These are phyloP conservation scores for Dryadomyces quercus-mongolicae DNA, from an alignment of 2,329 filamentous ascomycete genomes.

Conservation along the genomic window DNA sequence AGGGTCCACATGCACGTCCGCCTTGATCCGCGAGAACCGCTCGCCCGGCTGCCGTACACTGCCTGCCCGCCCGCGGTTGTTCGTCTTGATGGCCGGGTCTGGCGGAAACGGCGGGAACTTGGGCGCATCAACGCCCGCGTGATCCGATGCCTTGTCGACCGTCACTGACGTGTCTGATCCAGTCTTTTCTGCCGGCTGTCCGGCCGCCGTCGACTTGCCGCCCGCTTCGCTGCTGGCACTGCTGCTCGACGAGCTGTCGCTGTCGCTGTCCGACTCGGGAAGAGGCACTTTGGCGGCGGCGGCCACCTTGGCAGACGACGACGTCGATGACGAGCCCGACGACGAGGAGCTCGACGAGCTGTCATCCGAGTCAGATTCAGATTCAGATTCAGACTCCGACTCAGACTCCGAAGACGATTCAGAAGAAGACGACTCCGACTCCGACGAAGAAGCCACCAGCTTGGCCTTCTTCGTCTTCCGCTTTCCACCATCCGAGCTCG, in stretches of 20 bases:
- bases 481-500: conserved; percentile 9
- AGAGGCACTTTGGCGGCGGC: conserved; percentile 16
- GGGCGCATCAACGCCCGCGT: conserved; percentile 19
- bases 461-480: conserved; percentile 14
- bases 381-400: conserved; percentile 12
- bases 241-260: conserved; percentile 3
- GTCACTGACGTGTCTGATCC: conserved; percentile 33
- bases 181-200: conserved; percentile 9
- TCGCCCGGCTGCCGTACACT: conserved; percentile 38
- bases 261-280: conserved; percentile 21
- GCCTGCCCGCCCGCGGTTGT: conserved; percentile 21
- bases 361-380: conserved; percentile 1
- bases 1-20: conserved; percentile 54
- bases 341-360: conserved; percentile 2
- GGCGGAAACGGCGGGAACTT: conserved; percentile 40
- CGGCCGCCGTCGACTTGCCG: conserved; percentile 11
- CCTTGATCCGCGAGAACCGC: conserved; percentile 68
- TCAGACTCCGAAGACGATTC: conserved; percentile 17
- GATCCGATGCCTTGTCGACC: conserved; percentile 38
- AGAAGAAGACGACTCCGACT: conserved; percentile 14
- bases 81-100: conserved; percentile 27
- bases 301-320: conserved; percentile 16
- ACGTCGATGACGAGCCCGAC: conserved; percentile 6
- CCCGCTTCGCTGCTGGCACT: conserved; percentile 1
- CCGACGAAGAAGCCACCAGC: conserved; percentile 6